Evolutionary conservation across 495 filamentous ascomycete species (phyloP).

Genomic region (Talaromyces trachyspermus): DNA sequence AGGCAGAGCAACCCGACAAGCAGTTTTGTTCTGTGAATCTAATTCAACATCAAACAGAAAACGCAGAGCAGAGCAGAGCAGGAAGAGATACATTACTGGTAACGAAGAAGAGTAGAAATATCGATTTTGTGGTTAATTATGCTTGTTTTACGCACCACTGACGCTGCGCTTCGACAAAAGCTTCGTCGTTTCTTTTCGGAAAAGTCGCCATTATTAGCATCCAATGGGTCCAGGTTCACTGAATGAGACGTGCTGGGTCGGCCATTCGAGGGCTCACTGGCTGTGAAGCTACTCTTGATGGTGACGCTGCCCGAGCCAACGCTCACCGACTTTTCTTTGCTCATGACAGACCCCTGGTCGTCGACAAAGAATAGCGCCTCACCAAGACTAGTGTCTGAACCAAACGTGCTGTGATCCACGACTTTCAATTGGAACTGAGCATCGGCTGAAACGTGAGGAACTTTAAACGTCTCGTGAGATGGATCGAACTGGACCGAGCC

Average conservation of each 20-base stretch:
- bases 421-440: constrained; percentile 80
- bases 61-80: neutral
- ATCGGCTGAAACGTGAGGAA: constrained; percentile 66
- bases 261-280: constrained; percentile 17
- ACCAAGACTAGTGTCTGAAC: constrained; percentile 71
- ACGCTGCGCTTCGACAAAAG: constrained; percentile 52
- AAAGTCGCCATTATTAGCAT: constrained; percentile 42
- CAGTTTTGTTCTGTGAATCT: too few species aligned
- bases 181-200: constrained; percentile 45
- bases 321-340: constrained; percentile 64
- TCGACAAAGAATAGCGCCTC: constrained; percentile 85
- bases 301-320: constrained; percentile 62
- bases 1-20: neutral
- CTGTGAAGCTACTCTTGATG: constrained; percentile 57
- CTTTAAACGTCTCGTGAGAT: constrained; percentile 63
- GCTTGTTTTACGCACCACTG: constrained; percentile 34
- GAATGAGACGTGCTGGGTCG: constrained; percentile 35
- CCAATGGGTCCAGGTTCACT: constrained; percentile 22
- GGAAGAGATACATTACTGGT: neutral
- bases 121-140: too few species aligned
- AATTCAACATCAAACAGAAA: neutral
- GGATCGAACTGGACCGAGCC: constrained; percentile 56
- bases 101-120: too few species aligned
- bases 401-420: constrained; percentile 74
- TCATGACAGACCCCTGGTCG: constrained; percentile 57